phyloP scores from a whole-genome alignment of 768 basidiomycete genomes.

The Amanita exitialis region DNA sequence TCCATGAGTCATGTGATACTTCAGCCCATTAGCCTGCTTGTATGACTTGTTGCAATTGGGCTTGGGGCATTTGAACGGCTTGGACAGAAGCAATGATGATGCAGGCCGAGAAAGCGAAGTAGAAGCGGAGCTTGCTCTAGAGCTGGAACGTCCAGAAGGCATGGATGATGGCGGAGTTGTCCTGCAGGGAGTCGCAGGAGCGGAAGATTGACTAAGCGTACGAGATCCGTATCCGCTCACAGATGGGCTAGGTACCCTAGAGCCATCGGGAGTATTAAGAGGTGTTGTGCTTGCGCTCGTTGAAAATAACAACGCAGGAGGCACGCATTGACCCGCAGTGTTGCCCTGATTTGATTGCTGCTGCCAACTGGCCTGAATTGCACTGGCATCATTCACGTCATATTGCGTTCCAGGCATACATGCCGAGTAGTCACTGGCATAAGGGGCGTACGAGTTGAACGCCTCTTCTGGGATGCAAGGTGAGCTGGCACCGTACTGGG shows the following conservation, averaged over 20 bases:
- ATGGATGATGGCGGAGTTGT: slow-evolving; percentile 4
- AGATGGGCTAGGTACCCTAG: slow-evolving; percentile 25
- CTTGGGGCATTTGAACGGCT: slow-evolving; percentile 91
- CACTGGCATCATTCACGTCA: slow-evolving; percentile 25
- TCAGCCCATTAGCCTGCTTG: slow-evolving; percentile 92
- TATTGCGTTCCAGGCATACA: slow-evolving; percentile 51
- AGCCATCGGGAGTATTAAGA: slow-evolving; percentile 35
- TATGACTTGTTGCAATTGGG: slow-evolving; percentile 93
- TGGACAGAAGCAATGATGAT: slow-evolving; percentile 59
- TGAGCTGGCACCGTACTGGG: slow-evolving; percentile 7
- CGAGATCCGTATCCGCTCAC: slow-evolving; percentile 7
- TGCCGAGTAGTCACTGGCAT: slow-evolving; percentile 48
- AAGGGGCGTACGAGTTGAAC: slow-evolving; percentile 63
- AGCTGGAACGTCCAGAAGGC: slow-evolving; percentile 7
- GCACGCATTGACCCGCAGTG: slow-evolving; percentile 36
- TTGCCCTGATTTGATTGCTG: slow-evolving; percentile 19
- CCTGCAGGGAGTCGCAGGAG: slow-evolving; percentile 5
- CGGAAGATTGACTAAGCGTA: slow-evolving; percentile 6
- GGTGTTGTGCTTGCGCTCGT: slow-evolving; percentile 26
- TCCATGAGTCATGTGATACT: slow-evolving; percentile 91
- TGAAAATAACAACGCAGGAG: slow-evolving; percentile 56
- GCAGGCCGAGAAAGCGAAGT: slow-evolving; percentile 25
- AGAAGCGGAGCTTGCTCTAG: slow-evolving; percentile 4
- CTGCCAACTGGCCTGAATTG: slow-evolving; percentile 11
- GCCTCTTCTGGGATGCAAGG: slow-evolving; percentile 37